These are phyloP conservation scores for Avena eriantha DNA, from an alignment of 176 grass and related monocot species.

Conservation along the genomic window DNA sequence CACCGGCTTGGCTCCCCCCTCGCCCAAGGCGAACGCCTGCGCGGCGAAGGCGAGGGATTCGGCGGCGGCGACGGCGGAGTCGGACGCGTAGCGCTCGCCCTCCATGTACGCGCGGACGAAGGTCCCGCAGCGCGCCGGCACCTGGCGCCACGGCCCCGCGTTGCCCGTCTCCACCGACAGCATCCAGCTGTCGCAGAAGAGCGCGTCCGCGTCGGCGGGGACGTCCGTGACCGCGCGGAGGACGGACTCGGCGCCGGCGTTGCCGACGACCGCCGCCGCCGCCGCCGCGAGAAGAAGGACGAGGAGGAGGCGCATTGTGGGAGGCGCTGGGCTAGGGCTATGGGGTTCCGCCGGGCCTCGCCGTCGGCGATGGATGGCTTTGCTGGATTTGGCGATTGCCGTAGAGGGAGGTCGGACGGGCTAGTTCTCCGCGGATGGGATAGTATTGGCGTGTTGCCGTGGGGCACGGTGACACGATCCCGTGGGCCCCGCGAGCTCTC, in stretches of 20 bases:
- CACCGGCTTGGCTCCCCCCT: conserved; percentile 44
- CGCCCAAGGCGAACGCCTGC: conserved; percentile 31
- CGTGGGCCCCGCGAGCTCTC: background rate
- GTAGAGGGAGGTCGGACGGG: background rate
- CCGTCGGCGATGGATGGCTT: background rate
- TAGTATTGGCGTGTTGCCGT: background rate
- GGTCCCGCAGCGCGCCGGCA: conserved; percentile 53
- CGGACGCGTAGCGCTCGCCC: conserved; percentile 71
- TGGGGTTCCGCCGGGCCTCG: background rate
- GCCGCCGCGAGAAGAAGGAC: conserved; percentile 37
- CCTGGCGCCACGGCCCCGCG: conserved; percentile 57
- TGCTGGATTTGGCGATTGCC: background rate
- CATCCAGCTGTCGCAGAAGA: conserved; percentile 93
- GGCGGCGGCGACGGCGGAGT: conserved; percentile 57
- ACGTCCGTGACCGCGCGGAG: conserved; percentile 51
- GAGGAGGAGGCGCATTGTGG: conserved; percentile 21
- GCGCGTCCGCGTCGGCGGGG: conserved; percentile 8
- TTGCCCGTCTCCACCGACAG: conserved; percentile 85
- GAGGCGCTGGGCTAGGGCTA: background rate
- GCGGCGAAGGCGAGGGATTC: conserved; percentile 71
- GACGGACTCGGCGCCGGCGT: conserved; percentile 37
- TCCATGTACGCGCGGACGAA: conserved; percentile 65
- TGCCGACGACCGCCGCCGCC: background rate
- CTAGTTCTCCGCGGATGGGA: too few relatives aligned
- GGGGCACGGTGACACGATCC: background rate